Evolutionary conservation across 2,329 filamentous ascomycete species (phyloP).

Genomic region (Hirsutella thompsonii): DNA sequence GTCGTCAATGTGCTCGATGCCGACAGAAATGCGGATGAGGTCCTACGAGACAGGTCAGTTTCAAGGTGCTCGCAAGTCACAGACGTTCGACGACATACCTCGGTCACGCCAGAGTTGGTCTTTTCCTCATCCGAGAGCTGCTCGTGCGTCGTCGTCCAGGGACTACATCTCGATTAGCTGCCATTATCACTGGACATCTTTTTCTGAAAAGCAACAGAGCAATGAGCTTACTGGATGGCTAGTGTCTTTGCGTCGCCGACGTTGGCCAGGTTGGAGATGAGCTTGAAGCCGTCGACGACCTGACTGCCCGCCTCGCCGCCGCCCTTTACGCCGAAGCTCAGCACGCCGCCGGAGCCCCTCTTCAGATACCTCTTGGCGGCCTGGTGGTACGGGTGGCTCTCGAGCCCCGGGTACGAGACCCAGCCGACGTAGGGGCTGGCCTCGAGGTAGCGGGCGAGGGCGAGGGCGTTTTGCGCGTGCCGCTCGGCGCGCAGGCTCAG

Average conservation of each 20-base stretch:
- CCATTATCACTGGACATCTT: too few relatives aligned
- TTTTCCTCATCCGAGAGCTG: conserved; percentile 79
- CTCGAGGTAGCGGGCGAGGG: conserved; percentile 72
- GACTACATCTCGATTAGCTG: conserved; percentile 24
- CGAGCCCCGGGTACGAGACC: conserved; percentile 87
- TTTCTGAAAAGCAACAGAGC: too few relatives aligned
- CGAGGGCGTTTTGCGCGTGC: conserved; percentile 72
- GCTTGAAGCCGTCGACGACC: conserved; percentile 86
- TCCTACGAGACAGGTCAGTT: conserved; percentile 53
- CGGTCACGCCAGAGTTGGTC: conserved; percentile 66
- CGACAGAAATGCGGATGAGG: conserved; percentile 87
- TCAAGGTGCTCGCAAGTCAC: too few relatives aligned
- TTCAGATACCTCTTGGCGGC: conserved; percentile 78
- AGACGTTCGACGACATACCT: too few relatives aligned
- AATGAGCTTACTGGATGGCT: conserved; percentile 54
- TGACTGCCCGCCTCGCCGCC: conserved; percentile 71
- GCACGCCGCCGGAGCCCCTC: conserved; percentile 75
- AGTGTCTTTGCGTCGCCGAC: conserved; percentile 92
- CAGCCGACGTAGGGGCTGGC: conserved; percentile 73
- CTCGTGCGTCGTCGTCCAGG: conserved; percentile 91
- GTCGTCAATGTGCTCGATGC: conserved; percentile 93
- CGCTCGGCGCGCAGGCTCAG: conserved; percentile 75
- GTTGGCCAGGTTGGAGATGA: conserved; percentile 93
- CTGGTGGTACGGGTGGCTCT: conserved; percentile 68
- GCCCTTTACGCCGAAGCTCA: conserved; percentile 90